Evolutionary conservation across 306 rosid genomes (phyloP).

Genomic region (Cercis canadensis): DNA sequence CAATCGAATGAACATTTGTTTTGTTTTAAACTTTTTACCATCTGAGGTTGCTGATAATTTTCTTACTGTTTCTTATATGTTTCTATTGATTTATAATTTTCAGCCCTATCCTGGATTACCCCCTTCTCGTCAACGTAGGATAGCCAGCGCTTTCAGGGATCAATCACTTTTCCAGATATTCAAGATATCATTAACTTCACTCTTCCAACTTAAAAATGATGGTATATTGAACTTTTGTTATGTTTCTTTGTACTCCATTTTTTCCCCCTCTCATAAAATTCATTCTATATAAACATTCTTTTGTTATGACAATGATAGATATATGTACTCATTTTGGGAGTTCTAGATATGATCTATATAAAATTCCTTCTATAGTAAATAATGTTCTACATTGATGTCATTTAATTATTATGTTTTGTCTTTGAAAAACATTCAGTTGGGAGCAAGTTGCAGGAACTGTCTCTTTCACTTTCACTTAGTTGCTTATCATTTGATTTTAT

Average conservation of each 20-base stretch:
- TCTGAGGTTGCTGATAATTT: constrained; percentile 14
- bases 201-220: constrained; percentile 46
- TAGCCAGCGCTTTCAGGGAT: constrained; percentile 54
- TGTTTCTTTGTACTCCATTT: no score
- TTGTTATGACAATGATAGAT: constrained; percentile 1
- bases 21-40: neutral
- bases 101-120: constrained; percentile 53
- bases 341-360: neutral
- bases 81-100: constrained; percentile 25
- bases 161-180: constrained; percentile 49
- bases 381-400: neutral
- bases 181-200: constrained; percentile 56
- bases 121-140: constrained; percentile 54
- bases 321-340: constrained; percentile 16
- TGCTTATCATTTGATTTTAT: constrained; percentile 58
- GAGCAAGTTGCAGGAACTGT: constrained; percentile 56
- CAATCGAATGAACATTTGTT: constrained; percentile 11
- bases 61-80: constrained; percentile 25
- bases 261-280: no score
- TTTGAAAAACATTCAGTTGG: constrained; percentile 43
- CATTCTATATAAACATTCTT: no score
- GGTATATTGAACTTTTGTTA: constrained; percentile 36
- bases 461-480: constrained; percentile 46
- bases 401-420: constrained; percentile 30
- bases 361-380: neutral